phyloP scores from a whole-genome alignment of 345 rosid species.

The Toxicodendron radicans region DNA sequence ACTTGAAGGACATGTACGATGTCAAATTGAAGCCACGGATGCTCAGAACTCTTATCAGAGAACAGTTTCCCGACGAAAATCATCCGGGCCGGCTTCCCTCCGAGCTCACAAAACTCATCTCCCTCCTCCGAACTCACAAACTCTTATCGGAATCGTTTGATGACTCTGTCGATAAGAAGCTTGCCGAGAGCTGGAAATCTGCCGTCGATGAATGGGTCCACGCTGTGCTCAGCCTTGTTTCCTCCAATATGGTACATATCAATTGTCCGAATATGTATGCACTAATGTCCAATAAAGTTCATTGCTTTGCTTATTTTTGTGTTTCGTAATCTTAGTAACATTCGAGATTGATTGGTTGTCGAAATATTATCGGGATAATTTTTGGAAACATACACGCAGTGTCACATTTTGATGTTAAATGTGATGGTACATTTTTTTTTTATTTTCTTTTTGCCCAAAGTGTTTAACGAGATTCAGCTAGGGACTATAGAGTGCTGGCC shows the following conservation, averaged over 20 bases:
- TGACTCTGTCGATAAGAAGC: slow-evolving; percentile 36
- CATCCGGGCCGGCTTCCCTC: slow-evolving; percentile 39
- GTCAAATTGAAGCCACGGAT: slow-evolving; percentile 54
- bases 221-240: slow-evolving; percentile 43
- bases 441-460: background rate
- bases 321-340: background rate
- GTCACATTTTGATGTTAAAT: too few species aligned
- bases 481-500: too few species aligned
- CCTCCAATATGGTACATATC: slow-evolving; percentile 50
- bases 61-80: slow-evolving; percentile 59
- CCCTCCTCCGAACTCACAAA: slow-evolving; percentile 42
- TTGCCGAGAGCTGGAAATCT: slow-evolving; percentile 45
- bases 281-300: too few species aligned
- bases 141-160: slow-evolving; percentile 51
- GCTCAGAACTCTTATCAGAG: slow-evolving; percentile 52
- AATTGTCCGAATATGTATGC: background rate
- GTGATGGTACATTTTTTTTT: background rate
- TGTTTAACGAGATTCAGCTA: too few species aligned
- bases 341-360: background rate
- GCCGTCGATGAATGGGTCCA: slow-evolving; percentile 74
- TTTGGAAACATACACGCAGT: background rate
- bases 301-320: too few species aligned
- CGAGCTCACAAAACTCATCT: slow-evolving; percentile 47
- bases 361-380: background rate
- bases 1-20: slow-evolving; percentile 49